Evolutionary conservation across 2,329 filamentous ascomycete genomes (phyloP).

Genomic region (Samsoniella hepiali): DNA sequence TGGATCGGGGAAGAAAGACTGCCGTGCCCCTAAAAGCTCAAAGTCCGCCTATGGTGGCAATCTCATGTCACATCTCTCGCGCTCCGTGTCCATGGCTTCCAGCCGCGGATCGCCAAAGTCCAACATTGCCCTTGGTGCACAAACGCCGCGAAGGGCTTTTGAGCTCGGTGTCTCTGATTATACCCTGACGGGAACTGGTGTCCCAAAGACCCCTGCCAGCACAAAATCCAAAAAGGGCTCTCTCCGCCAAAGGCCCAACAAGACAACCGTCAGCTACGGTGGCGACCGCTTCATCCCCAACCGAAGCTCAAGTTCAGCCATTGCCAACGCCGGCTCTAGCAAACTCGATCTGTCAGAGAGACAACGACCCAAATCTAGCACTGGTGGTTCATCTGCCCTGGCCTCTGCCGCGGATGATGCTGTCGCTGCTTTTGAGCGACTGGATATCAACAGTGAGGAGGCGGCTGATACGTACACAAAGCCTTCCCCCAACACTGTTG

Average conservation of each 20-base stretch:
- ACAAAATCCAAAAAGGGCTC: slow-evolving; percentile 55
- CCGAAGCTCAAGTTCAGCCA: slow-evolving; percentile 82
- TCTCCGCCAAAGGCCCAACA: slow-evolving; percentile 58
- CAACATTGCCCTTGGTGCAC: slow-evolving; percentile 75
- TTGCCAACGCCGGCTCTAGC: slow-evolving; percentile 73
- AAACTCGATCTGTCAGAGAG: slow-evolving; percentile 75
- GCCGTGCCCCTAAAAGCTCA: slow-evolving; percentile 42
- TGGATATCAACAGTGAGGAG: slow-evolving; percentile 71
- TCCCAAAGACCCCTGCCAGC: slow-evolving; percentile 56
- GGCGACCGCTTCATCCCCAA: slow-evolving; percentile 97
- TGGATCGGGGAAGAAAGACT: slow-evolving; percentile 51
- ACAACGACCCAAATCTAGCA: slow-evolving; percentile 69
- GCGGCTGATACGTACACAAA: slow-evolving; percentile 66
- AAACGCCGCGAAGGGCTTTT: slow-evolving; percentile 76
- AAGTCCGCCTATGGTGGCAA: slow-evolving; percentile 81
- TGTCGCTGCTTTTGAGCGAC: slow-evolving; percentile 72
- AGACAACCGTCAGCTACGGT: slow-evolving; percentile 76
- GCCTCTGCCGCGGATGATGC: slow-evolving; percentile 78
- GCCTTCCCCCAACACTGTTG: slow-evolving; percentile 80
- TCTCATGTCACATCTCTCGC: slow-evolving; percentile 74
- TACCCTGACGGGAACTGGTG: slow-evolving; percentile 79
- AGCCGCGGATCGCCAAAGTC: slow-evolving; percentile 92
- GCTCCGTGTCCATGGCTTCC: slow-evolving; percentile 60
- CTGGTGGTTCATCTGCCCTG: slow-evolving; percentile 68
- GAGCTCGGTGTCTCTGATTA: slow-evolving; percentile 93